Base-by-base conservation (phyloP, 495 filamentous ascomycete species). In the Cudoniella acicularis region DNA sequence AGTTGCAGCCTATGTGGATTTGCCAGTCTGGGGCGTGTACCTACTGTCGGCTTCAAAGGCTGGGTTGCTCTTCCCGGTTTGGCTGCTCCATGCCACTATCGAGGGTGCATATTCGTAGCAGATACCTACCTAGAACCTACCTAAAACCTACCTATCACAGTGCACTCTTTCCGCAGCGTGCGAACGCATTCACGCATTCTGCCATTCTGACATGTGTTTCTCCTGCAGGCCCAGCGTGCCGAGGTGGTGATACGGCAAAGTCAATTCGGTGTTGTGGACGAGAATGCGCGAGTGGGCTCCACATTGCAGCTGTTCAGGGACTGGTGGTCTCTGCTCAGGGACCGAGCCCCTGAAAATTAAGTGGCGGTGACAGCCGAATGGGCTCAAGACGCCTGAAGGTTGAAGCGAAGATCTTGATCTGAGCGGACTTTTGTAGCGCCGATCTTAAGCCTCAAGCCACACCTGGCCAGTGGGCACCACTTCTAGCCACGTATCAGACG, bases 291-390 rank as follows among this genome's bases (percentile, higher is more conserved):
- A n/a, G n/a, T n/a, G n/a, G n/a, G n/a, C n/a, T n/a, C 10, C 50
- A 20, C 3, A 27, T 30, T 20, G 26, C 9, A 9, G n/a, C 9
- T 41, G 36, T n/a, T 20, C 20, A 42, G 30, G 6, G 30, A 10
- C 3, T 22, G 17, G 26, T 30, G 17, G n/a, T 54, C 52, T 22
- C 24, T 58, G 49, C 48, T 53, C 56, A 59, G 56, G 56, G 56
- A 52, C 56, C 56, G 17, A 17, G 49, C 47, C 56, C 56, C 56
- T 59, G 56, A 59, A 52, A 40, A 59, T 53, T 49, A 27, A 36
- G 10, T 10, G 52, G 52, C 45, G 54, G 45, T 49, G 52, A 55
- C 6, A 30, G 21, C 36, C 52, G 9, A 9, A 46, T 17, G 25
- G 8, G 17, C 43, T 47, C 20, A 4, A 4, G 4, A 17, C 20